Evolutionary conservation across 2,329 filamentous ascomycete species (phyloP).

Genomic region (Penicillium sp.): DNA sequence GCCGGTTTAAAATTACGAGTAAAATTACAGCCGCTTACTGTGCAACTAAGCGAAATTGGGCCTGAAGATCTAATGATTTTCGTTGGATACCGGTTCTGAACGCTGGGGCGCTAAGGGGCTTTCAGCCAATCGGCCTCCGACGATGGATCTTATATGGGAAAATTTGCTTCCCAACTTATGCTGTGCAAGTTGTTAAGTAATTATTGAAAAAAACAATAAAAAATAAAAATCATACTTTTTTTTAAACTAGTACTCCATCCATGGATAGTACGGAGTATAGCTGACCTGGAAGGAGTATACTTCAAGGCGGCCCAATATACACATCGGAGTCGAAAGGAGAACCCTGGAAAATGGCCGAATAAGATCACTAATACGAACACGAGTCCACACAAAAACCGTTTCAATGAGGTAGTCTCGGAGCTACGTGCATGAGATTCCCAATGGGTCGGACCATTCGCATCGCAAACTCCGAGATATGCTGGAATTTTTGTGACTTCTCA

Average conservation of each 20-base stretch:
- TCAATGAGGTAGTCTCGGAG: neutral
- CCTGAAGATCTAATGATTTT: slow-evolving; percentile 23
- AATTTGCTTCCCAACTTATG: slow-evolving; percentile 1
- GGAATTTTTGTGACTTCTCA: slow-evolving; percentile 16
- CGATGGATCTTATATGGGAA: slow-evolving; percentile 22
- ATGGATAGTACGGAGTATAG: too few relatives aligned
- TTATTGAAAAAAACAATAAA: too few relatives aligned
- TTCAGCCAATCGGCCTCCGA: slow-evolving; percentile 20
- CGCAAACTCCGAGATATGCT: slow-evolving; percentile 11
- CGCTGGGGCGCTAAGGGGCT: slow-evolving; percentile 12
- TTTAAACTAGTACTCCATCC: too few relatives aligned
- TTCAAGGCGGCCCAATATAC: too few relatives aligned
- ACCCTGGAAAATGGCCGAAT: too few relatives aligned
- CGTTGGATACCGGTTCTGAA: slow-evolving; percentile 24
- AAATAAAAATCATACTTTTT: too few relatives aligned
- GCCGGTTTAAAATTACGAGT: neutral
- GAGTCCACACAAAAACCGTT: too few relatives aligned
- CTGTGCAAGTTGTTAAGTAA: too few relatives aligned
- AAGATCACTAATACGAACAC: too few relatives aligned
- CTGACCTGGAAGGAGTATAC: too few relatives aligned
- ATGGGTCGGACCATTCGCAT: slow-evolving; percentile 2
- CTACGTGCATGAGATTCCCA: neutral
- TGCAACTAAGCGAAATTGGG: slow-evolving; percentile 35
- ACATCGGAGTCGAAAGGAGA: too few relatives aligned
- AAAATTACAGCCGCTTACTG: slow-evolving; percentile 3